A percentile compares a stretch with the other conserved stretches of the same genome.
phyloP scores from a whole-genome alignment of 2,329 filamentous ascomycete species.

The Cylindrodendrum hubeiense region DNA sequence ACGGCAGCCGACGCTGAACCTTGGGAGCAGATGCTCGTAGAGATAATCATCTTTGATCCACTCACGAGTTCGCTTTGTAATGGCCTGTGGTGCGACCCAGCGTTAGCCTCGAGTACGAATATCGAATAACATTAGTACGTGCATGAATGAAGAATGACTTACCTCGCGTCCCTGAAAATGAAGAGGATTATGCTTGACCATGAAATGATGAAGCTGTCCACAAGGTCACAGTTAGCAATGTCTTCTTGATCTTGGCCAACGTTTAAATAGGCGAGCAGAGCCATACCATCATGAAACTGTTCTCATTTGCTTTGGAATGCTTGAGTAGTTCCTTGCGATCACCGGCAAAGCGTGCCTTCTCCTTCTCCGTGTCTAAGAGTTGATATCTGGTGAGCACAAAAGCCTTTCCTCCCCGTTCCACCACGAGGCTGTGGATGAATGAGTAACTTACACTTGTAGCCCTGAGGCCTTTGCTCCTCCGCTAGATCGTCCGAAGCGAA shows the following conservation, averaged over 20 bases:
- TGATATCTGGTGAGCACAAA: too few relatives aligned
- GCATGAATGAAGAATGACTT: too few relatives aligned
- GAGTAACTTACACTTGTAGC: background rate
- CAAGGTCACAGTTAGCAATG: too few relatives aligned
- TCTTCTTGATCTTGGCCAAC: too few relatives aligned
- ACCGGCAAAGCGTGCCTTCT: background rate
- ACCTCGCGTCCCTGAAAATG: background rate
- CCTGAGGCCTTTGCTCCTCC: background rate
- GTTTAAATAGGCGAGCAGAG: too few relatives aligned
- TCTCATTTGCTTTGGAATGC: conserved; percentile 1
- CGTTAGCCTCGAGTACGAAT: background rate
- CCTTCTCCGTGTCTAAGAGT: background rate
- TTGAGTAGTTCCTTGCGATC: background rate
- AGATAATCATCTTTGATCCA: background rate
- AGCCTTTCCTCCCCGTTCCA: too few relatives aligned
- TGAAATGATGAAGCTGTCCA: background rate
- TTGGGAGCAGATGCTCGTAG: background rate
- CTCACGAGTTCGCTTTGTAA: background rate
- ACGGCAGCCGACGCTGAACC: conserved; percentile 10
- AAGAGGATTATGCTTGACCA: background rate
- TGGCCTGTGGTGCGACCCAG: background rate
- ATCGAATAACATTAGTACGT: too few relatives aligned
- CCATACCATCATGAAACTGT: background rate
- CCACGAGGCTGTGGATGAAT: too few relatives aligned
- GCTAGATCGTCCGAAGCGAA: background rate